phyloP scores from a whole-genome alignment of 2,329 filamentous ascomycete genomes.

The Fusarium sp. region DNA sequence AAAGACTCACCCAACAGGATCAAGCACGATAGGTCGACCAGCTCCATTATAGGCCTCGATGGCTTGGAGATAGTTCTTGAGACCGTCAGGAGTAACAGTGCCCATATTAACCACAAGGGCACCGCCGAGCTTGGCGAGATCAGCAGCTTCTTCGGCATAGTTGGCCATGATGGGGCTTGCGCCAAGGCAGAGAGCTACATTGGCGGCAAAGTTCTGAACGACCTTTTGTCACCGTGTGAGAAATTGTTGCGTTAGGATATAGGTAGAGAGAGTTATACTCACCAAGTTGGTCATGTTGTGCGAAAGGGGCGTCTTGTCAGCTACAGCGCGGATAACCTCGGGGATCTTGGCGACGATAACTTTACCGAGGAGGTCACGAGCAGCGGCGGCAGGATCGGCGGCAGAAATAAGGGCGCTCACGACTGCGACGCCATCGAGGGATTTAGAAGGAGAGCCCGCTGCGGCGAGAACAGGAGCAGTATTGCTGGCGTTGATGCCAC shows the following conservation, averaged over 20 bases:
- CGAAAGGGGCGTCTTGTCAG: conserved; percentile 76
- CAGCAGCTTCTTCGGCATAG: conserved; percentile 83
- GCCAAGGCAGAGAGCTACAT: conserved; percentile 86
- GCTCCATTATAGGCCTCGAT: conserved; percentile 84
- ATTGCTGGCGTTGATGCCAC: conserved; percentile 85
- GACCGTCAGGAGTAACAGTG: conserved; percentile 81
- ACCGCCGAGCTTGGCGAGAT: conserved; percentile 82
- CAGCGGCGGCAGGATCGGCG: conserved; percentile 72
- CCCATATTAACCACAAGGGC: conserved; percentile 95
- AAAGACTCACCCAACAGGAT: conserved; percentile 80
- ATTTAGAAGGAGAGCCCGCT: conserved; percentile 66
- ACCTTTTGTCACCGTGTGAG: conserved; percentile 58
- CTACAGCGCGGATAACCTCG: conserved; percentile 71
- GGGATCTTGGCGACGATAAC: conserved; percentile 64
- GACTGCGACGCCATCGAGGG: conserved; percentile 84
- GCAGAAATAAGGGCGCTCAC: conserved; percentile 90
- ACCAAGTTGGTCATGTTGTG: conserved; percentile 98
- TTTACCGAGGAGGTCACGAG: conserved; percentile 65
- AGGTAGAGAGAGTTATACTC: conserved; percentile 13
- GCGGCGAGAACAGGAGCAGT: conserved; percentile 80
- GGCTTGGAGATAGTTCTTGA: conserved; percentile 79
- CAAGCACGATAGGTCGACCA: conserved; percentile 82
- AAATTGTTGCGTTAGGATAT: background rate
- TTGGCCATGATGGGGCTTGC: conserved; percentile 96
- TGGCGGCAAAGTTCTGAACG: conserved; percentile 94